Conservation (phyloP, 306 rosid genomes). For the Delonix regia region DNA sequence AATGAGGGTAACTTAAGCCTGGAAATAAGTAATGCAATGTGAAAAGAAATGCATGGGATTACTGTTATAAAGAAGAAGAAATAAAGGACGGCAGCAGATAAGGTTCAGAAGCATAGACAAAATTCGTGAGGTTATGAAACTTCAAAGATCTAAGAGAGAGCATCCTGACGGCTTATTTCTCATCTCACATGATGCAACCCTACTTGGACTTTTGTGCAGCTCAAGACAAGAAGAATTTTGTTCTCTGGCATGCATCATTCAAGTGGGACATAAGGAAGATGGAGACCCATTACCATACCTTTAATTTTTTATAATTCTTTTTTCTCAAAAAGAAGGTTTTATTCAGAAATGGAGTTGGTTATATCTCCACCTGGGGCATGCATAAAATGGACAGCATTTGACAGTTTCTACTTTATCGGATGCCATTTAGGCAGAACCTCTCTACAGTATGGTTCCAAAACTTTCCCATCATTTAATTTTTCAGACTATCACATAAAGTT, state of each 20-base stretch:
- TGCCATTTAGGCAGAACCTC: conserved; percentile 32
- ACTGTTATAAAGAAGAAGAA: background rate
- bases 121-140: conserved; percentile 25
- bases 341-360: conserved; percentile 21
- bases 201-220: conserved; percentile 56
- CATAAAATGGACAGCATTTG: conserved; percentile 43
- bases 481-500: conserved; percentile 11
- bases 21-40: background rate
- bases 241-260: conserved; percentile 47
- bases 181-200: conserved; percentile 38
- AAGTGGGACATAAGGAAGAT: conserved; percentile 51
- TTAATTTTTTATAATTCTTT: too few species aligned
- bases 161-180: background rate
- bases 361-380: conserved; percentile 39
- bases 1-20: background rate
- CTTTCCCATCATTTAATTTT: conserved; percentile 37
- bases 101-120: conserved; percentile 33
- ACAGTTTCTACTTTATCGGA: conserved; percentile 30
- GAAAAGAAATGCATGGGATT: background rate
- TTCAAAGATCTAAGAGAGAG: conserved; percentile 14
- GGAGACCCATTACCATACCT: conserved; percentile 37
- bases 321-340: too few species aligned
- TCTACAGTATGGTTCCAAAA: conserved; percentile 31
- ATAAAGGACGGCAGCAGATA: conserved; percentile 13
- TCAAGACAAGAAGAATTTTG: conserved; percentile 55